phyloP scores from a whole-genome alignment of 805 yeast genomes.

The Yarrowia sp. region DNA sequence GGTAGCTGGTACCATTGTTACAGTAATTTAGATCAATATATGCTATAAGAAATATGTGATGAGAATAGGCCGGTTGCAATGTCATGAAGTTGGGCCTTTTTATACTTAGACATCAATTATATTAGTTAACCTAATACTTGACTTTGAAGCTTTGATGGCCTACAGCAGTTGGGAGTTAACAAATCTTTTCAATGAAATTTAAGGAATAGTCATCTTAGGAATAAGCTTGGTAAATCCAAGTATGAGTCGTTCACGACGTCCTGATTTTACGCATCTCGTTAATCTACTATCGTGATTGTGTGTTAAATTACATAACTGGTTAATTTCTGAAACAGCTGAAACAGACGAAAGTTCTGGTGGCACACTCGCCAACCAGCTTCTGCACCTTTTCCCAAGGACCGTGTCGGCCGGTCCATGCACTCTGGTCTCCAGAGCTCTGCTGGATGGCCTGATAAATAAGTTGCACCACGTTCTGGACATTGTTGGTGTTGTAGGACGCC shows the following conservation, averaged over 20 bases:
- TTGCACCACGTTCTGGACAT: slow-evolving; percentile 45
- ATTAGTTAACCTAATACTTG: too few species aligned
- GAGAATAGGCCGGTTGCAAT: not conserved
- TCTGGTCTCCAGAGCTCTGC: slow-evolving; percentile 44
- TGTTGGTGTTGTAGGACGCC: slow-evolving; percentile 45
- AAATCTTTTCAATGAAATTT: too few species aligned
- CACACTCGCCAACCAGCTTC: slow-evolving; percentile 40
- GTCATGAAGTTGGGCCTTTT: too few species aligned
- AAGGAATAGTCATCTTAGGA: too few species aligned
- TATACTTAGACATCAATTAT: too few species aligned
- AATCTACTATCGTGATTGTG: too few species aligned
- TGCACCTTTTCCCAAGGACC: slow-evolving; percentile 46
- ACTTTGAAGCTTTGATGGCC: too few species aligned
- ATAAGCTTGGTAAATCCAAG: too few species aligned
- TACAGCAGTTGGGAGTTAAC: too few species aligned
- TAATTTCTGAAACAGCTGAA: slow-evolving; percentile 31
- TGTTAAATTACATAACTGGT: not conserved
- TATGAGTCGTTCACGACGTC: too few species aligned
- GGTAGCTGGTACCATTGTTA: not conserved
- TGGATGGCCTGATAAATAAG: slow-evolving; percentile 48
- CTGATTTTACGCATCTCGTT: too few species aligned
- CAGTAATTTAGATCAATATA: slow-evolving; percentile 33
- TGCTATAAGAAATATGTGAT: not conserved
- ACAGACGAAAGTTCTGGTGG: slow-evolving; percentile 26
- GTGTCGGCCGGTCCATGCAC: slow-evolving; percentile 45